A percentile compares a stretch with the other conserved stretches of the same genome.
Conservation (phyloP, 2,329 filamentous ascomycete genomes). For the Thyridium curvatum region DNA sequence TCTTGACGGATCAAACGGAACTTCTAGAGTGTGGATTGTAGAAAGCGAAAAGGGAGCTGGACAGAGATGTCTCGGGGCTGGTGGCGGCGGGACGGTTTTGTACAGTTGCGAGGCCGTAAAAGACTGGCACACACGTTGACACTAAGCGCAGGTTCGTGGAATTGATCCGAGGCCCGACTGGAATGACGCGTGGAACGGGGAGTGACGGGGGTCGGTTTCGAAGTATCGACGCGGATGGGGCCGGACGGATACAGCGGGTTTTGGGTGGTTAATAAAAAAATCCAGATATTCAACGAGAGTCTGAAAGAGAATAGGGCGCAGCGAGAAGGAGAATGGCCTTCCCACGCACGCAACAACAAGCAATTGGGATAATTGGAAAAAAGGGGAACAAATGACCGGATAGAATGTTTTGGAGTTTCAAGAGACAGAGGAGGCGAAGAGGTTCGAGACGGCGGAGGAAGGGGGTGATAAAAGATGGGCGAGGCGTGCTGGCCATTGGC, state of each 20-base stretch:
- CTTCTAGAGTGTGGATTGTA: neutral
- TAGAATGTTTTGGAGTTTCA: neutral
- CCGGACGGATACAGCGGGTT: too few species aligned
- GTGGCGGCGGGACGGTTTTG: neutral
- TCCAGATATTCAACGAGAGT: neutral
- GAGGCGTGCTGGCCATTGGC: too few species aligned
- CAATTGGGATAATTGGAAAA: neutral
- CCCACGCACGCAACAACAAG: neutral
- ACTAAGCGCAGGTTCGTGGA: too few species aligned
- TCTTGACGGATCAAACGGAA: slow-evolving; percentile 4
- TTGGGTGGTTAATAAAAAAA: neutral
- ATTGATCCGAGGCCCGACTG: too few species aligned
- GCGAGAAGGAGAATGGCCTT: neutral
- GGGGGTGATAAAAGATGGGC: neutral
- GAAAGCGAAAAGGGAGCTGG: neutral
- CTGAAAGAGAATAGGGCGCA: neutral
- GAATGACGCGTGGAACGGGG: too few species aligned
- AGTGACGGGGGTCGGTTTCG: too few species aligned
- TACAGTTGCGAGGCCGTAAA: too few species aligned
- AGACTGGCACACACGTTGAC: too few species aligned
- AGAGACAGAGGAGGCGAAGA: neutral
- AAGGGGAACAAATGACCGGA: neutral
- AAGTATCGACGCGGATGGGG: too few species aligned
- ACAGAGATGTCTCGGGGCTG: neutral
- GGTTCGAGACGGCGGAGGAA: neutral